A percentile compares a stretch with the other conserved stretches of the same genome.
Conservation (phyloP, 176 grass and related monocot species). For the Juncus inflexus region DNA sequence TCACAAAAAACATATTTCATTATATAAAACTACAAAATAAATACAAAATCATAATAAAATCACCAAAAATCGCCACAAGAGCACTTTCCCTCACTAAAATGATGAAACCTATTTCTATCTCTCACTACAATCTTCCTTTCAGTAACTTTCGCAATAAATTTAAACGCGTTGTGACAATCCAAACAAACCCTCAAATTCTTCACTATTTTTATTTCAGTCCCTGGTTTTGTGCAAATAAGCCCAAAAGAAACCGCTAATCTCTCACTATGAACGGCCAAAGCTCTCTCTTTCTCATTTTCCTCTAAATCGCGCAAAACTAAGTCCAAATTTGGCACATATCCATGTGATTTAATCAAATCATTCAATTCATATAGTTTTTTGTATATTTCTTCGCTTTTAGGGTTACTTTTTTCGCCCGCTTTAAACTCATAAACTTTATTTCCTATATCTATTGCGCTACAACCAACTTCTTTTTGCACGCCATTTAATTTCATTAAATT, state of each 20-base stretch:
- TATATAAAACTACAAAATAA: not conserved
- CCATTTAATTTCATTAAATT: slow-evolving; percentile 72
- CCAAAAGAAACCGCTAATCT: slow-evolving; percentile 81
- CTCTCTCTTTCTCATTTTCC: slow-evolving; percentile 50
- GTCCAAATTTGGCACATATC: slow-evolving; percentile 57
- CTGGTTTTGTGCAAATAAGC: slow-evolving; percentile 60
- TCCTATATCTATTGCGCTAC: slow-evolving; percentile 66
- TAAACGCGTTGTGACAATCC: slow-evolving; percentile 76
- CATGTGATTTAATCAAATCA: slow-evolving; percentile 51
- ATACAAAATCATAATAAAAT: slow-evolving; percentile 7
- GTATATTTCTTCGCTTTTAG: slow-evolving; percentile 58
- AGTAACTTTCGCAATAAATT: slow-evolving; percentile 60
- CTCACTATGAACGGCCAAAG: slow-evolving; percentile 77
- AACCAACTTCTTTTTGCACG: slow-evolving; percentile 75
- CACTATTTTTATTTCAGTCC: slow-evolving; percentile 62
- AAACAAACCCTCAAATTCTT: slow-evolving; percentile 79
- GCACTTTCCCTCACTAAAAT: slow-evolving; percentile 71
- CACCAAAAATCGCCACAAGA: slow-evolving; percentile 93
- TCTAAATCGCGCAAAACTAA: slow-evolving; percentile 79
- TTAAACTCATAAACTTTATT: slow-evolving; percentile 65
- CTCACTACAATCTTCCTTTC: slow-evolving; percentile 76
- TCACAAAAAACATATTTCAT: slow-evolving; percentile 63
- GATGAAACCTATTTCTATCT: slow-evolving; percentile 80
- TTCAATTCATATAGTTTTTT: slow-evolving; percentile 62
- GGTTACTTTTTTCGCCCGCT: slow-evolving; percentile 68